Base-by-base conservation (phyloP, 1,284 basidiomycete genomes). In the Wolfiporia cocos region DNA sequence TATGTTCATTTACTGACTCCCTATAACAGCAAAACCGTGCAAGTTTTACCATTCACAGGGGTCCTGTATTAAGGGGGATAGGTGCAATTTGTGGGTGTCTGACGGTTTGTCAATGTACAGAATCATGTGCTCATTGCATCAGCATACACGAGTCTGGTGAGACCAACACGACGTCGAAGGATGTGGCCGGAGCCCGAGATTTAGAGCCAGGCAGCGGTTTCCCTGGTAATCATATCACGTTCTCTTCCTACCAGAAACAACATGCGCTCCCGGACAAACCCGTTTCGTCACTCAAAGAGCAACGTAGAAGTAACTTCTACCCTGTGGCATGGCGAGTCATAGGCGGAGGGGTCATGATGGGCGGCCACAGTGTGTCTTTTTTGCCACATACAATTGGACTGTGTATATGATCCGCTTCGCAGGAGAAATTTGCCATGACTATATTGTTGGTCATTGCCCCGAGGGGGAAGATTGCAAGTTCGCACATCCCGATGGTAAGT, bases 21-120 rank as follows among this genome's bases (percentile, higher is more conserved):
- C n/a, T n/a, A n/a, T 15, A 37, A 20, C 44, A 85, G 82, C 81
- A 1, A 84, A 85, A 49, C 76, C 75, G 11, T 86, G 82, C 58
- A 76, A 70, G 53, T 84, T 76, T 58, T 82, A 68, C 52, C 59
- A 61, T 23, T 54, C 58, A 4, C 67, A 66, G 22, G 69, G 69
- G 4, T 61, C 59, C 15, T 86, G 82, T 53, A 68, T 76, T 3
- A 79, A 74, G 51, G 81, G 81, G 11, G 68, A 70, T 43, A 64
- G 64, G 17, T 87, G 84, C 54, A 84, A 78, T 28, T 87, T 85
- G 84, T 86, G 44, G 60, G 81, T 58, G n/a, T n/a, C n/a, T n/a
- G n/a, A n/a, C n/a, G n/a, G 21, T 19, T 28, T 7, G 31, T 33
- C 24, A 17, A 19, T 3, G 22, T 5, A 14, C 6, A n/a, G 6